Evolutionary conservation across 768 basidiomycete genomes (phyloP).

Genomic region (Bullera alba): DNA sequence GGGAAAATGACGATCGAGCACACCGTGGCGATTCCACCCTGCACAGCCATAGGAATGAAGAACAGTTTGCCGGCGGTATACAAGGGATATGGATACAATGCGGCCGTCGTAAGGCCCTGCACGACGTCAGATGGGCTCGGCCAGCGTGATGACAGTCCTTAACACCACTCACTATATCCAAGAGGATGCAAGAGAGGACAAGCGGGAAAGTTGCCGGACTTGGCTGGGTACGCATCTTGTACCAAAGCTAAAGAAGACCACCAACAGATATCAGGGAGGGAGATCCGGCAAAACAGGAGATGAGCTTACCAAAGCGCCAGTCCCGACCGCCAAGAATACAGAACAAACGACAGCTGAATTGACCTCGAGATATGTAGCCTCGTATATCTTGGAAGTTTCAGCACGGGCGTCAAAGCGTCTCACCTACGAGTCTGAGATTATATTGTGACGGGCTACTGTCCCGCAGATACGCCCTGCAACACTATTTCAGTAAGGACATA

Average conservation of each 20-base stretch:
- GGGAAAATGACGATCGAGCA: conserved; percentile 38
- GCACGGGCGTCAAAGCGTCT: not conserved
- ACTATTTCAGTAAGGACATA: too few species aligned
- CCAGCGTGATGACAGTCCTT: not conserved
- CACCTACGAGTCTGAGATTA: conserved; percentile 12
- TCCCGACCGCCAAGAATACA: conserved; percentile 34
- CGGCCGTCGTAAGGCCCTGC: conserved; percentile 31
- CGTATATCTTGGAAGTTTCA: conserved; percentile 30
- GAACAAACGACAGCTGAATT: conserved; percentile 30
- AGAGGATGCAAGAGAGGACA: conserved; percentile 39
- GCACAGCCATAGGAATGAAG: conserved; percentile 42
- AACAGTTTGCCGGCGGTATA: conserved; percentile 35
- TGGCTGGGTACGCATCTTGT: conserved; percentile 41
- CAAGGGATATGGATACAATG: conserved; percentile 18
- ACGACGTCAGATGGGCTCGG: conserved; percentile 3
- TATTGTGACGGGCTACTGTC: conserved; percentile 2
- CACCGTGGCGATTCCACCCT: conserved; percentile 30
- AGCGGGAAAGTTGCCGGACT: conserved; percentile 39
- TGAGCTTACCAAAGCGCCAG: conserved; percentile 24
- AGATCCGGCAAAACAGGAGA: too few species aligned
- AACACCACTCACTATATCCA: conserved; percentile 41
- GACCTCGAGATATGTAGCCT: conserved; percentile 41
- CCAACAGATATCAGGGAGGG: too few species aligned
- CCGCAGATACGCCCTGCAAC: conserved; percentile 8
- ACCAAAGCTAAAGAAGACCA: conserved; percentile 35